These are phyloP conservation scores for Salix suchowensis DNA, from an alignment of 345 rosid genomes.

Conservation along the genomic window DNA sequence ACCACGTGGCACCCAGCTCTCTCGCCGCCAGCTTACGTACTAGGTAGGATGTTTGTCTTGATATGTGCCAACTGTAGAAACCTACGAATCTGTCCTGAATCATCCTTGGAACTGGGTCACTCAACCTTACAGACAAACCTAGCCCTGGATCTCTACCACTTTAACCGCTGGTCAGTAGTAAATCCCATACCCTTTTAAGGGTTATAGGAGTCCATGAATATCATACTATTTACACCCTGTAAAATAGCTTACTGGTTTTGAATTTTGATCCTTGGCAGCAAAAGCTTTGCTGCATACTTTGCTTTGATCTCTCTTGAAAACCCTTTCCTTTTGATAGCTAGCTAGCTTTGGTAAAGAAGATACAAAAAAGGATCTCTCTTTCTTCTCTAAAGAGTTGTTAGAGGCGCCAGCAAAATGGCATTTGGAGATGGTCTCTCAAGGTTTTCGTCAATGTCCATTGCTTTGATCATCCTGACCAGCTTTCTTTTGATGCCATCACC, in stretches of 20 bases:
- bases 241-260: too few relatives aligned
- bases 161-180: not conserved
- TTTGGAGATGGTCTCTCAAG: slow-evolving; percentile 14
- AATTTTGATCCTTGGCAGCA: not conserved
- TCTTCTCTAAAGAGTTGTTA: too few relatives aligned
- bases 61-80: not conserved
- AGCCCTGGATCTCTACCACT: not conserved
- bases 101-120: too few relatives aligned
- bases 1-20: not conserved
- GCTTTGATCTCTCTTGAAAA: not conserved
- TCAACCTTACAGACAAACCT: not conserved
- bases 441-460: slow-evolving; percentile 8
- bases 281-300: not conserved
- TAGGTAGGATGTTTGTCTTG: not conserved
- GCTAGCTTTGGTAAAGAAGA: too few relatives aligned
- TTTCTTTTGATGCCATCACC: slow-evolving; percentile 12
- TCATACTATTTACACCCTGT: not conserved
- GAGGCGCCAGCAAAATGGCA: slow-evolving; percentile 12
- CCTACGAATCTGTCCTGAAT: not conserved
- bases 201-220: not conserved
- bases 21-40: not conserved
- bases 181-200: not conserved
- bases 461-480: slow-evolving; percentile 9
- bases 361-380: too few relatives aligned
- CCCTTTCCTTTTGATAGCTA: not conserved